Base-by-base conservation (phyloP, 1,284 basidiomycete species). In the Somion occarium region DNA sequence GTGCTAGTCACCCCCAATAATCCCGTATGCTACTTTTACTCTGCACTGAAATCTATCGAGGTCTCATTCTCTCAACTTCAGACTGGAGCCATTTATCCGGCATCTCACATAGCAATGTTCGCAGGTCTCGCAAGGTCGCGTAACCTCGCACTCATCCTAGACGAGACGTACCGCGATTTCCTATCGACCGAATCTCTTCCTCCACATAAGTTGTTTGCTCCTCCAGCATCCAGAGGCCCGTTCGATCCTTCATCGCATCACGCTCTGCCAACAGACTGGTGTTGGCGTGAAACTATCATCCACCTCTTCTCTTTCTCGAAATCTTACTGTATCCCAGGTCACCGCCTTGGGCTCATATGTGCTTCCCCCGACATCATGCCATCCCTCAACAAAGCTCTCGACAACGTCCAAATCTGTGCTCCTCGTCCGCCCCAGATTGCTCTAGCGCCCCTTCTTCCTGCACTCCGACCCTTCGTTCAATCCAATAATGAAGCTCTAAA, bases 101-200 rank as follows among this genome's bases (percentile, higher is more conserved):
- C 81, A 0, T 63, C 67, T 0, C 71, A 88, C 15, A 69, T 95
- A n/a, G 64, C 73, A 0, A 69, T 78, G 3, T 92, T 93, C 62
- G 79, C 80, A 2, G 61, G 68, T 0, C 75, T 95, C 0, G 88
- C 90, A 0, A 69, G 64, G 24, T 68, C 78, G 49, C 67, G 75
- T 26, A 70, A 75, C 2, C 64, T 94, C 9, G 85, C 90, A 0
- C 76, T 95, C n/a, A 79, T 95, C 20, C 56, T 95, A n/a, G 91
- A 93, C 65, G 89, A 93, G 68, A 93, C 91, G 0, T 95, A 96
- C 66, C 80, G 91, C 18, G 91, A 95, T 61, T 93, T 95, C 61
- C 74, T 92, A 42, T 68, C 75, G 0, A 61, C 73, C 13, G 66
- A 67, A 23, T 70, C 18, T 9, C 27, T 30, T 5, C 38, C 73